Evolutionary conservation across 148 eudicot genomes (phyloP).

Genomic region (Chenopodium formosanum): DNA sequence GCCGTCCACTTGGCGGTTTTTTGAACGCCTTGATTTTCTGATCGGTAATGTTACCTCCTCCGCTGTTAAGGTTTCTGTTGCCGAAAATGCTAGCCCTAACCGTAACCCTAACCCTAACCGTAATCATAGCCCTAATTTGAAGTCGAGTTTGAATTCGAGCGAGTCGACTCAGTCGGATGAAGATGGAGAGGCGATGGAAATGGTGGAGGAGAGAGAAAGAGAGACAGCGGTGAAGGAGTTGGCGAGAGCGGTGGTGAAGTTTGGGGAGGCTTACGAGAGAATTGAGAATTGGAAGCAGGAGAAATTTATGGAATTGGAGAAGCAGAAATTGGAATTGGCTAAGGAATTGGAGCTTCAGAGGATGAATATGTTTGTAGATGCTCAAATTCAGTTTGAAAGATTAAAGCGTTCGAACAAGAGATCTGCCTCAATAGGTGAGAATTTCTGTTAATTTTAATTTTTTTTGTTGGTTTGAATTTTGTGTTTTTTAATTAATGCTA

Average conservation of each 20-base stretch:
- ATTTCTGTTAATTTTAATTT: background rate
- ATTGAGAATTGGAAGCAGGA: conserved; percentile 42
- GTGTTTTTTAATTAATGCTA: background rate
- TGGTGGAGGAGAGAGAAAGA: conserved; percentile 10
- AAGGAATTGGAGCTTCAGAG: conserved; percentile 41
- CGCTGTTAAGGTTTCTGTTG: background rate
- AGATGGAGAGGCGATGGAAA: background rate
- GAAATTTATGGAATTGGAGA: conserved; percentile 45
- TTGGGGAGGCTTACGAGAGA: conserved; percentile 48
- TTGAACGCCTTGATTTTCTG: conserved; percentile 26
- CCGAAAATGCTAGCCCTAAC: background rate
- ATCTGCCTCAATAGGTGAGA: background rate
- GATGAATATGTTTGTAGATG: conserved; percentile 40
- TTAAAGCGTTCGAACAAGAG: conserved; percentile 5
- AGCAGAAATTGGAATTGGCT: conserved; percentile 47
- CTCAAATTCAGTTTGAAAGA: conserved; percentile 30
- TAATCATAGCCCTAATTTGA: no score
- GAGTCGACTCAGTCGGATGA: background rate
- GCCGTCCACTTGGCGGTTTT: conserved; percentile 31
- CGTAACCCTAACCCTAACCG: background rate
- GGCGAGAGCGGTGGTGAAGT: conserved; percentile 39
- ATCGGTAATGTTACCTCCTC: conserved; percentile 6
- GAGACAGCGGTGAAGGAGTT: conserved; percentile 26
- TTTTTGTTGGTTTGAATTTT: background rate
- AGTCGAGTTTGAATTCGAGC: background rate